Evolutionary conservation across 495 filamentous ascomycete species (phyloP), one percentile per base, ranked within the genome.

Genomic region (Mytilinidion resinicola): DNA sequence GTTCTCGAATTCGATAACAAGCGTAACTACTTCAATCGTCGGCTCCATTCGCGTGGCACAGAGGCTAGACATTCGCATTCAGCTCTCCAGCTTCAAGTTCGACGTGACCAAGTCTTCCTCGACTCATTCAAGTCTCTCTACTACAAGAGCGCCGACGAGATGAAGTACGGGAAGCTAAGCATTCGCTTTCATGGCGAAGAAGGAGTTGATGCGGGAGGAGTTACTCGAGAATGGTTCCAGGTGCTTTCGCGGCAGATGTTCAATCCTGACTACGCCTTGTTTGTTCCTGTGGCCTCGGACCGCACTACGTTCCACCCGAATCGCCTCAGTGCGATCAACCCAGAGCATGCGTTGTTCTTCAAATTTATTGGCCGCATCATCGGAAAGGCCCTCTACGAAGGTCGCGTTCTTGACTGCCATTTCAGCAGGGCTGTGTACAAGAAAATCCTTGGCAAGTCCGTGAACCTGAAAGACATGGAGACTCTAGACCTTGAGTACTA

Each of bases 1-100:
- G 93, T 99, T 12, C 74, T 99, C 47, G 93, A 99, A 65, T 99
- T 99, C 67, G 93, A 99, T 71, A 99, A 97, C 76, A 99, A 99
- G 80, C 91, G 95, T 64, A 96, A 95, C 71, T 99, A 93, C 80
- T 99, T 99, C 77, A 96, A 82, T 71, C 88, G 95, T 44, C 88
- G 88, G 62, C 80, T 99, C 17, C 93, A 97, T 70, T 79, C 83
- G 37, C 88, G 91, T 54, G 77, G 76, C 7, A 78, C 79, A 11
- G 82, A 87, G 61, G 77, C 81, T 60, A 76, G 84, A 60, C 80
- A 85, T 57, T 72, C 84, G 25, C 83, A 89, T 62, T 85, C 86
- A 56, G 79, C 95, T 56, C 78, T 99, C 48, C 91, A 96, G 70
- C 82, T 99, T 43, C 83, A 81, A 62, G 88, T 97, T 52, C 88